Evolutionary conservation across 768 basidiomycete genomes (phyloP).

Genomic region (Hericium alpestre): DNA sequence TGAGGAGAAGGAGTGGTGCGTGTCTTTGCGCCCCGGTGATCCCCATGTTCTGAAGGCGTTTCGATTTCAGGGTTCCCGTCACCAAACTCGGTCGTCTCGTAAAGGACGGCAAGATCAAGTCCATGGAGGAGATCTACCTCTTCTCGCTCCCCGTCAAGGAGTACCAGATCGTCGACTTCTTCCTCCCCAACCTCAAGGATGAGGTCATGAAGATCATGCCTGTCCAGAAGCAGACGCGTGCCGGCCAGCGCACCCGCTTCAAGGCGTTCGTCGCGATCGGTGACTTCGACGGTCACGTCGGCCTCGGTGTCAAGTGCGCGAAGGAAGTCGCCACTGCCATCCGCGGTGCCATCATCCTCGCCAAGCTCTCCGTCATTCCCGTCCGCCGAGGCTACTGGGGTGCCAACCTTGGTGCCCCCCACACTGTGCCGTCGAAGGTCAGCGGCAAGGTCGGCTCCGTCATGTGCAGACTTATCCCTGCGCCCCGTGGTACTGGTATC

Average conservation of each 20-base stretch:
- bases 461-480: conserved; percentile 98
- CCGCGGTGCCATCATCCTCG: conserved; percentile 97
- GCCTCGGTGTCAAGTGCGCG: conserved; percentile 98
- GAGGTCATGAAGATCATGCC: conserved; percentile 99
- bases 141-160: conserved; percentile 99
- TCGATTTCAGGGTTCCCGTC: conserved; percentile 70
- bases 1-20: conserved; percentile 98
- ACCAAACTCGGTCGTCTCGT: conserved; percentile 99
- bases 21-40: conserved; percentile 1
- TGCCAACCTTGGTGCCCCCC: conserved; percentile 95
- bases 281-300: conserved; percentile 97
- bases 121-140: conserved; percentile 99
- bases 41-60: not conserved
- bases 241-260: conserved; percentile 98
- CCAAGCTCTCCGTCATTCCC: conserved; percentile 95
- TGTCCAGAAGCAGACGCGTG: conserved; percentile 99
- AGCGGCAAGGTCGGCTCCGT: conserved; percentile 98
- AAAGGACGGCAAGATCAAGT: conserved; percentile 99
- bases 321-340: conserved; percentile 99
- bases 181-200: conserved; percentile 98
- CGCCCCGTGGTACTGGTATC: conserved; percentile 97
- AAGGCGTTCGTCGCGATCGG: conserved; percentile 99
- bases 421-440: conserved; percentile 98
- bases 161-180: conserved; percentile 98
- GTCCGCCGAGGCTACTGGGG: conserved; percentile 99